Conservation (phyloP, 2,329 filamentous ascomycete genomes). For the Venturia pyrina region DNA sequence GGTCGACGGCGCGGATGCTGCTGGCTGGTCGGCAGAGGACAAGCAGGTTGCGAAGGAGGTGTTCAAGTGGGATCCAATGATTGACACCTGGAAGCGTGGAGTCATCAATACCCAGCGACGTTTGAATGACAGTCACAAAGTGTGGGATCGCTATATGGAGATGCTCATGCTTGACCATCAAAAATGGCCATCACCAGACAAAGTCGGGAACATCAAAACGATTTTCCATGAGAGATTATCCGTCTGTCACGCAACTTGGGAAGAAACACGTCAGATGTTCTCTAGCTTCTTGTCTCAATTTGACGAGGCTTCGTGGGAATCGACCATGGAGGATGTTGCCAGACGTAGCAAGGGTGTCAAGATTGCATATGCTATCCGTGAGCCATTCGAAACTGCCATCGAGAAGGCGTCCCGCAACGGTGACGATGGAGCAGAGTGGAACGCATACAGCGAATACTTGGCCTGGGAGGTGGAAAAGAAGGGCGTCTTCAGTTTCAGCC, state of each 20-base stretch:
- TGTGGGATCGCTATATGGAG: conserved; percentile 72
- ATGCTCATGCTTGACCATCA: conserved; percentile 60
- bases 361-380: conserved; percentile 52
- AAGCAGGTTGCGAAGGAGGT: conserved; percentile 58
- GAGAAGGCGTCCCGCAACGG: conserved; percentile 46
- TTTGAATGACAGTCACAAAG: conserved; percentile 62
- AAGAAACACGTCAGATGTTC: conserved; percentile 63
- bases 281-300: conserved; percentile 66
- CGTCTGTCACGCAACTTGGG: conserved; percentile 62
- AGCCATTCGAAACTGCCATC: conserved; percentile 58
- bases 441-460: conserved; percentile 57
- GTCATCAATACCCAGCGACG: conserved; percentile 64
- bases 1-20: conserved; percentile 34
- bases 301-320: conserved; percentile 61
- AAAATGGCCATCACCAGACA: conserved; percentile 44
- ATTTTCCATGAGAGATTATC: conserved; percentile 61
- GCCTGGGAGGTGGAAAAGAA: conserved; percentile 70
- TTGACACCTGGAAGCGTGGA: conserved; percentile 62
- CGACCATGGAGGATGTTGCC: conserved; percentile 60
- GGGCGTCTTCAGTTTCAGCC: conserved; percentile 39
- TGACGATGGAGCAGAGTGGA: conserved; percentile 47
- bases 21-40: conserved; percentile 52
- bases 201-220: conserved; percentile 54
- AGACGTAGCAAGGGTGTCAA: conserved; percentile 54
- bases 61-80: conserved; percentile 57